Base-by-base conservation (phyloP, 2,329 filamentous ascomycete genomes). In the Pseudophaeomoniella oleicola region DNA sequence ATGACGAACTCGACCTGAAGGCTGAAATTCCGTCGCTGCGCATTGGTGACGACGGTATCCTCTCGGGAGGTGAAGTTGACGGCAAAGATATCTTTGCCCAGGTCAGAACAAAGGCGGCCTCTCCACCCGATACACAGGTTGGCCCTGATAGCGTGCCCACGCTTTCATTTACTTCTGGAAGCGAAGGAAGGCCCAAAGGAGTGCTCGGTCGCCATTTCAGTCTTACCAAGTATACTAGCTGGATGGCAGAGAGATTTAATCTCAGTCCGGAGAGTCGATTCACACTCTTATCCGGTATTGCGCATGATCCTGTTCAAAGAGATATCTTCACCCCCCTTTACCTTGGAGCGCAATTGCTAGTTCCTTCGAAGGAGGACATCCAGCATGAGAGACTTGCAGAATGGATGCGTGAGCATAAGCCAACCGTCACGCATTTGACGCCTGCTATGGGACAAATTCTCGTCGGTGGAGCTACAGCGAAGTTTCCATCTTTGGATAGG, bases 381-480 rank as follows among this genome's bases (percentile, higher is more conserved):
- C 73, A 79, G 37, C 81, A 94, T 54, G 87, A 94, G 59, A 77
- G 69, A 48, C 66, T 94, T 11, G 79, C 79, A 3, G 85, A 93
- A 51, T 98, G 90, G 90, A 84, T 94, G 70, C 67, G 69, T 36
- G 72, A 79, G 36, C 72, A 81, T 51, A 62, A 70, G 38, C 75
- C 81, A 2, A 93, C 78, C 12, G 81, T 86, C 14, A 85, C 81
- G 10, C 90, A 96, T 58, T 62, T 96, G 29, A 98, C 90, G 1
- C 90, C 90, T 6, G 90, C 90, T 39, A 94, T 96, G 87, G 87
- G 87, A 38, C 84, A 94, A 49, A 90, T 96, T 42, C 64, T 96
- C 2, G 78, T 88, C n/a, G 87, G 86, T 31, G 84, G 82, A 46
- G 81, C 85, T 16, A 78, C 64, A 3, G 77, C 83, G 0, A 59